Evolutionary conservation across 495 filamentous ascomycete species (phyloP), one percentile per base, ranked within the genome.

Genomic region (Bacidia gigantensis): DNA sequence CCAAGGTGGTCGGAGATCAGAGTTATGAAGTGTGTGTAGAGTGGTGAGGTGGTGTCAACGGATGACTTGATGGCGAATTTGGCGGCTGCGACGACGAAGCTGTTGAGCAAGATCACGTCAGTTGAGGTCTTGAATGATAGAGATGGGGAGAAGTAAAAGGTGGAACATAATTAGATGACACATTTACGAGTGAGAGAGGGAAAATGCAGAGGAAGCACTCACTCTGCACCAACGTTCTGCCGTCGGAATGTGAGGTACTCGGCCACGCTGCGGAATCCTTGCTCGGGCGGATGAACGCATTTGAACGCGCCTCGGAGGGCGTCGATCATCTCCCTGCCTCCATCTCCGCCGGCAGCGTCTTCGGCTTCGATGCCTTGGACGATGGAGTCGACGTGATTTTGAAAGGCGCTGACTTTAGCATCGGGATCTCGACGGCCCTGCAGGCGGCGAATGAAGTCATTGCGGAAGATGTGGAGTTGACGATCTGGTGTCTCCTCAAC

Each of bases 401-500:
- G 51, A 29, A 53, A 26, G 10, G 20, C 25, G 21, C 42, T 53
- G 10, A 12, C 9, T 11, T 17, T n/a, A 26, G 46, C 2, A 11
- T 23, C 26, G 29, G 14, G 22, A 26, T 38, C 17, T 11, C 11
- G 10, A 26, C 11, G 29, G 10, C 35, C 3, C 22, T 42, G 12
- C 2, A 55, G 25, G 10, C 46, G 46, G 22, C 22, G 2, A 11
- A 55, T 3, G 32, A 55, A 55, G 21, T 49, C 35, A 18, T 41
- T 11, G 2, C 10, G 25, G 29, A 55, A 41, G 5, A 17, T 12
- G 3, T 42, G 11, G 1, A 55, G 32, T 46, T 55, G 3, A 11
- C 41, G 21, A n/a, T 50, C 38, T 20, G 50, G 39, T 9, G 55
- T 49, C 32, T 53, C 55, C 38, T 53, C 50, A n/a, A 21, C 50